phyloP scores from a whole-genome alignment of 768 basidiomycete species.

The Coprinellus aureogranulatus region DNA sequence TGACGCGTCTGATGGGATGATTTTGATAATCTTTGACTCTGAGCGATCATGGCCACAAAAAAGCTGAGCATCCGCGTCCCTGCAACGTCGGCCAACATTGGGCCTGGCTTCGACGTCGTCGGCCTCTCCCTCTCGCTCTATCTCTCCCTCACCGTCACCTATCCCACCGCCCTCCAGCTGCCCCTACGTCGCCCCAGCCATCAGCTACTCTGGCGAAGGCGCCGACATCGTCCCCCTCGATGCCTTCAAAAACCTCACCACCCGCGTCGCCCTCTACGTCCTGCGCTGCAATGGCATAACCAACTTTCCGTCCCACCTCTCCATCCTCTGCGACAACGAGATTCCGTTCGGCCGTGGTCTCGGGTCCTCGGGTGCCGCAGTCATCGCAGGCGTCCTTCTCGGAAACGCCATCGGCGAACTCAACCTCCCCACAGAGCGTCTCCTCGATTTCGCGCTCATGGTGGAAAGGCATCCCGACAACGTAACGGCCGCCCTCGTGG shows the following conservation, averaged over 20 bases:
- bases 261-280: slow-evolving; percentile 96
- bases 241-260: slow-evolving; percentile 94
- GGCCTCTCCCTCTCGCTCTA: slow-evolving; percentile 93
- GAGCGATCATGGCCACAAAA: slow-evolving; percentile 3
- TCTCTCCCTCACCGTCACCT: slow-evolving; percentile 66
- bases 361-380: slow-evolving; percentile 98
- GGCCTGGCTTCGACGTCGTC: slow-evolving; percentile 98
- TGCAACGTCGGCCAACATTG: slow-evolving; percentile 98
- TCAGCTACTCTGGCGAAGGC: slow-evolving; percentile 87
- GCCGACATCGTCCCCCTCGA: slow-evolving; percentile 88
- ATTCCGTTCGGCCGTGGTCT: slow-evolving; percentile 98
- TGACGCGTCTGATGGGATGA: not conserved
- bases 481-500: slow-evolving; percentile 94
- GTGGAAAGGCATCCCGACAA: slow-evolving; percentile 99
- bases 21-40: not conserved
- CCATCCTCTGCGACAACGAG: slow-evolving; percentile 81
- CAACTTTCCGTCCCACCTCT: slow-evolving; percentile 73
- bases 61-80: slow-evolving; percentile 78
- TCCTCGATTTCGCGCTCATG: slow-evolving; percentile 97
- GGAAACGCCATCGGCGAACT: slow-evolving; percentile 81
- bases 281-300: slow-evolving; percentile 81
- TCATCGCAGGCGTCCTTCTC: slow-evolving; percentile 92
- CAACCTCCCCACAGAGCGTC: slow-evolving; percentile 60
- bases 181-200: slow-evolving; percentile 50
- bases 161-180: slow-evolving; percentile 27